Base-by-base conservation (phyloP, 768 basidiomycete genomes). In the Kwoniella sp. region DNA sequence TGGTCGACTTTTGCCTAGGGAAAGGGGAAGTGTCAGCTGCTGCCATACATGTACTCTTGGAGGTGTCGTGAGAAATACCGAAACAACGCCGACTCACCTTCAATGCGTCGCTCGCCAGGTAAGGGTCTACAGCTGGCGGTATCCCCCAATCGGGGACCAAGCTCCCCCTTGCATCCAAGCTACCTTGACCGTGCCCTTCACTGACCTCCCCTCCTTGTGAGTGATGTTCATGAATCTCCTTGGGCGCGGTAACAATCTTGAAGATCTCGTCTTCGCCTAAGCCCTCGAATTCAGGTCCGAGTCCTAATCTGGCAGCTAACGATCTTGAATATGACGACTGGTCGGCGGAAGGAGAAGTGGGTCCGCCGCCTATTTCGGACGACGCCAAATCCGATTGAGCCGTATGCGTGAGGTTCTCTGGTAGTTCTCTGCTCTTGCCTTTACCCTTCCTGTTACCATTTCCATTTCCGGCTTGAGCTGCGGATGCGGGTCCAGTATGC, bases 1-100 rank as follows among this genome's bases (percentile, higher is more conserved):
- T 90, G 87, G 0, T 85, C 82, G 25, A 96, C 85, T 79, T 96
- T 97, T 0, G 87, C 83, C 93, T 95, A 74, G n/a, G 48, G n/a
- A 38, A 28, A 26, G 30, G 37, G 20, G 26, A 3, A 60, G 11
- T 45, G 38, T n/a, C n/a, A n/a, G n/a, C n/a, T n/a, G n/a, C n/a
- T n/a, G n/a, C n/a, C n/a, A n/a, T n/a, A n/a, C n/a, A n/a, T n/a
- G n/a, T n/a, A n/a, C n/a, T n/a, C n/a, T n/a, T n/a, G n/a, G n/a
- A n/a, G n/a, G n/a, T n/a, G n/a, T n/a, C n/a, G n/a, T n/a, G n/a
- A n/a, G n/a, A n/a, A n/a, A n/a, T n/a, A n/a, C n/a, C n/a, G n/a
- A n/a, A n/a, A 54, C 26, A 25, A 4, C 52, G 15, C 7, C 23
- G 22, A 51, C 72, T 55, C 37, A 77, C 76, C 63, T 71, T 71